phyloP scores from a whole-genome alignment of 2,329 filamentous ascomycete genomes.

The Rhinocladiella similis region DNA sequence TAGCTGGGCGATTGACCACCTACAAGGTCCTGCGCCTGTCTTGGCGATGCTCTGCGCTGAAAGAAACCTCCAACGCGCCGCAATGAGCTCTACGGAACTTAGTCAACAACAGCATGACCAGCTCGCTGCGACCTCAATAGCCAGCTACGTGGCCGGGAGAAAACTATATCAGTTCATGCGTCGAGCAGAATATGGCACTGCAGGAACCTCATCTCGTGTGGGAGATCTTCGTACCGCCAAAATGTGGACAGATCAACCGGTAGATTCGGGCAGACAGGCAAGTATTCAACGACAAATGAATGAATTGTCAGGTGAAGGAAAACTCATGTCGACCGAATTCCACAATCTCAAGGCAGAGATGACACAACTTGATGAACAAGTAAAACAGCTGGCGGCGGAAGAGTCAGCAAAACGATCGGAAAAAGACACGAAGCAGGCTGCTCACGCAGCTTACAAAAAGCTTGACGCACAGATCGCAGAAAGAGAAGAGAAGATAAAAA shows the following conservation, averaged over 20 bases:
- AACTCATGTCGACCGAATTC: slow-evolving; percentile 30
- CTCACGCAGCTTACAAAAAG: slow-evolving; percentile 49
- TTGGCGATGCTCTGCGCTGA: slow-evolving; percentile 84
- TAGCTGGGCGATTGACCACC: slow-evolving; percentile 74
- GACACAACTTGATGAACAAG: slow-evolving; percentile 32
- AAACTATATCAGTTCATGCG: slow-evolving; percentile 66
- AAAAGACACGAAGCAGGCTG: slow-evolving; percentile 63
- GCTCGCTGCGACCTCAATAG: slow-evolving; percentile 61
- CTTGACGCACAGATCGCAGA: slow-evolving; percentile 39
- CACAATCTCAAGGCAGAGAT: slow-evolving; percentile 28
- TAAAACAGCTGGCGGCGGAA: slow-evolving; percentile 16
- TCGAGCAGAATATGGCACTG: slow-evolving; percentile 76
- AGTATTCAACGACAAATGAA: slow-evolving; percentile 57
- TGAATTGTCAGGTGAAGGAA: slow-evolving; percentile 45
- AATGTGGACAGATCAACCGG: slow-evolving; percentile 75
- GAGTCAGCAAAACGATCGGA: slow-evolving; percentile 6
- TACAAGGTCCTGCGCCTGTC: slow-evolving; percentile 79
- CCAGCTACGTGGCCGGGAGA: slow-evolving; percentile 68
- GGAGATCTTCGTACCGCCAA: slow-evolving; percentile 60
- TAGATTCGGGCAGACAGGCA: slow-evolving; percentile 61
- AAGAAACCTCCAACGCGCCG: slow-evolving; percentile 67
- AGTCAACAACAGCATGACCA: slow-evolving; percentile 66
- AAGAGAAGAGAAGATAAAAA: slow-evolving; percentile 48
- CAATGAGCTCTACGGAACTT: slow-evolving; percentile 64
- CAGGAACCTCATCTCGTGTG: slow-evolving; percentile 69